phyloP scores from a whole-genome alignment of 192 early-diverging fungal species.

The Obelidium mucronatum region DNA sequence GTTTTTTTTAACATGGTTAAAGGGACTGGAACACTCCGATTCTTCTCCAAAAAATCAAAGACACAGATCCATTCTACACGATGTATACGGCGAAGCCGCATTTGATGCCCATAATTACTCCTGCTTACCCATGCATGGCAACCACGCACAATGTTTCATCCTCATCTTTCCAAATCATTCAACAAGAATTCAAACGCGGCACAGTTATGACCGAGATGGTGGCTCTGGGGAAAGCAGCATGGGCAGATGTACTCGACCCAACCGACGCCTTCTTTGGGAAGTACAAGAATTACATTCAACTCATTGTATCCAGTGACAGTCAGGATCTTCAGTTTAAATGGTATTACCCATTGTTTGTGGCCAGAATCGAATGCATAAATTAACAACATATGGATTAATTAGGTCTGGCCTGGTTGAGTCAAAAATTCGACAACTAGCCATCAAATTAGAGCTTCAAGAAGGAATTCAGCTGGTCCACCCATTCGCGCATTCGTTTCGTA shows the following conservation, averaged over 20 bases:
- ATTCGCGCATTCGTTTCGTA: constrained; percentile 85
- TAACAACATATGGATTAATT: not conserved
- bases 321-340: constrained; percentile 79
- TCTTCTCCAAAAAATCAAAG: constrained; percentile 83
- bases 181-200: constrained; percentile 82
- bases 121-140: constrained; percentile 98
- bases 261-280: constrained; percentile 53
- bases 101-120: constrained; percentile 98
- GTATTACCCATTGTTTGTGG: constrained; percentile 34
- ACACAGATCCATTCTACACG: constrained; percentile 78
- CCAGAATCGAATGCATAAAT: constrained; percentile 8
- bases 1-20: not conserved
- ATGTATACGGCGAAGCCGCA: constrained; percentile 89
- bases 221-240: constrained; percentile 75
- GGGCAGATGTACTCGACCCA: constrained; percentile 86
- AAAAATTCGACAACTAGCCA: constrained; percentile 81
- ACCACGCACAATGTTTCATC: constrained; percentile 94
- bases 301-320: constrained; percentile 79
- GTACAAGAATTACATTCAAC: constrained; percentile 88
- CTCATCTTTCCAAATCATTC: constrained; percentile 86
- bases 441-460: constrained; percentile 77
- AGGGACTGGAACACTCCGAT: constrained; percentile 92
- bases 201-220: constrained; percentile 77
- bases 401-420: constrained; percentile 95
- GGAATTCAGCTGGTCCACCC: constrained; percentile 81